Conservation (phyloP, 1,284 basidiomycete genomes). For the Peniophora sp. region DNA sequence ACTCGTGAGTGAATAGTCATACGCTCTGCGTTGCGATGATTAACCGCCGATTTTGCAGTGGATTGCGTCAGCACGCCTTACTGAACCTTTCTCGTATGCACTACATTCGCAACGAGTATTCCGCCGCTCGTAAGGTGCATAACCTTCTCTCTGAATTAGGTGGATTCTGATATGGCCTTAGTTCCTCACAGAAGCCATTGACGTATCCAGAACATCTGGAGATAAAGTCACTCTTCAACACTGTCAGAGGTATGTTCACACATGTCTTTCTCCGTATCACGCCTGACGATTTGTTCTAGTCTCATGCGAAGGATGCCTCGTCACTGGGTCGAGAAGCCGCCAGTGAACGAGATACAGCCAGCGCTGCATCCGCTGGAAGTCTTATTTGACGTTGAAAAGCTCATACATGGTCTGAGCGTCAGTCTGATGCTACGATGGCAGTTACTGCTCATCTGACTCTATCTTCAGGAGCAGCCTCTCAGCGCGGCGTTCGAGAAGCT, state of each 20-base stretch:
- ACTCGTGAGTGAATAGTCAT: slow-evolving; percentile 49
- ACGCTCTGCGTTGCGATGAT: background rate
- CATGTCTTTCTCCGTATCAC: background rate
- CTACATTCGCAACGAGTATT: slow-evolving; percentile 57
- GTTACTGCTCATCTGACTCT: background rate
- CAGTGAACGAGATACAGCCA: slow-evolving; percentile 68
- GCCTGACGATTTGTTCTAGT: slow-evolving; percentile 26
- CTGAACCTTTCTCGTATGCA: slow-evolving; percentile 73
- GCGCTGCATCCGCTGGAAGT: slow-evolving; percentile 70
- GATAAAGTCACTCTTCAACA: slow-evolving; percentile 69
- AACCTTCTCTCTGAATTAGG: background rate
- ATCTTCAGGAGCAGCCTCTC: slow-evolving; percentile 61
- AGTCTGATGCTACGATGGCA: slow-evolving; percentile 23
- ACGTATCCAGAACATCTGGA: slow-evolving; percentile 59
- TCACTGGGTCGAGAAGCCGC: slow-evolving; percentile 34
- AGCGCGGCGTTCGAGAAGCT: slow-evolving; percentile 61
- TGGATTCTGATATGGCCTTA: slow-evolving; percentile 19
- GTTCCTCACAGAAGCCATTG: slow-evolving; percentile 69
- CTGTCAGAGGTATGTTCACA: slow-evolving; percentile 56
- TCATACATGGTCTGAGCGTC: slow-evolving; percentile 41
- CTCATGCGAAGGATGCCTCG: slow-evolving; percentile 62
- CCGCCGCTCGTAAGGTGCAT: slow-evolving; percentile 57
- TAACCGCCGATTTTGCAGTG: slow-evolving; percentile 31
- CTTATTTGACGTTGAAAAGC: slow-evolving; percentile 61
- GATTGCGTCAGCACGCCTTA: slow-evolving; percentile 69